These are phyloP conservation scores for Begonia fuchsioides DNA, from an alignment of 306 rosid species.

Conservation along the genomic window DNA sequence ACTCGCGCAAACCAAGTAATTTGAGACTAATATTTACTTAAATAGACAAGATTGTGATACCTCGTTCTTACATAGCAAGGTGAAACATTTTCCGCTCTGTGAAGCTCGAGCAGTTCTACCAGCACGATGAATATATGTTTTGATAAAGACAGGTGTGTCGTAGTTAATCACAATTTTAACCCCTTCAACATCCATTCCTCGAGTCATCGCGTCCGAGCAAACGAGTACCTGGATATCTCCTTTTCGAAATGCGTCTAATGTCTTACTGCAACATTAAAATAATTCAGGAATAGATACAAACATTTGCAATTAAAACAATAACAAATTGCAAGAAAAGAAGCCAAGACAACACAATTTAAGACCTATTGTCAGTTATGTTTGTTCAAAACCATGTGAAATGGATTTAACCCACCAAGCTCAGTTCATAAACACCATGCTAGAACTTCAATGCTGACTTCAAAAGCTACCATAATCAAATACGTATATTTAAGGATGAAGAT, in stretches of 20 bases:
- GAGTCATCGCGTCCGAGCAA: conserved; percentile 93
- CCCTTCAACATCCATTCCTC: conserved; percentile 96
- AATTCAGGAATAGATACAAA: conserved; percentile 2
- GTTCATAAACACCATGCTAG: too few species aligned
- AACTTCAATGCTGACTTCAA: too few species aligned
- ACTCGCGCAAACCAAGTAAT: background rate
- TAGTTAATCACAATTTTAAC: conserved; percentile 74
- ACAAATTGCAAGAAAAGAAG: background rate
- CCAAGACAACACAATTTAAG: background rate
- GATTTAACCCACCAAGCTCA: too few species aligned
- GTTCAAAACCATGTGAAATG: too few species aligned
- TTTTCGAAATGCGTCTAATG: conserved; percentile 57
- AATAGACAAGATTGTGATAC: too few species aligned
- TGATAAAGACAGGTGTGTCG: conserved; percentile 62
- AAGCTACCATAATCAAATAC: too few species aligned
- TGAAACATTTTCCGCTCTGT: conserved; percentile 69
- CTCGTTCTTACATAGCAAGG: conserved; percentile 63
- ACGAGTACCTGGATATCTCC: conserved; percentile 83
- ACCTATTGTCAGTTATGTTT: background rate
- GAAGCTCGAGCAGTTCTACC: conserved; percentile 99
- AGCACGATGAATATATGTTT: conserved; percentile 81
- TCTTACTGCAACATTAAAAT: conserved; percentile 44
- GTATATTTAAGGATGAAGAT: too few species aligned
- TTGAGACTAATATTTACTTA: background rate
- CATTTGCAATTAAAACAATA: background rate